These are phyloP conservation scores for Solanum acaule DNA, from an alignment of 257 asterid genomes.

Conservation along the genomic window DNA sequence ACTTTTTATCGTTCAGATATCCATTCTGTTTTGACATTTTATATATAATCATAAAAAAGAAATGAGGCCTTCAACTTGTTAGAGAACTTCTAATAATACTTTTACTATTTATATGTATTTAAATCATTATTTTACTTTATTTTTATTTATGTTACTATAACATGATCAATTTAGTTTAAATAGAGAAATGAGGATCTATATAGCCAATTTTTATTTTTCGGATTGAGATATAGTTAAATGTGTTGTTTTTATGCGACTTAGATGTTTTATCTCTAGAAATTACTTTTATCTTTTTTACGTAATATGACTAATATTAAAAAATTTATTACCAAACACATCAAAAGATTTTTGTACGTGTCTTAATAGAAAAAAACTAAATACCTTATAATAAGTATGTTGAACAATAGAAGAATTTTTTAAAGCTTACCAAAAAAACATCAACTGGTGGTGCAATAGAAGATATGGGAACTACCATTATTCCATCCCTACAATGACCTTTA, in stretches of 20 bases:
- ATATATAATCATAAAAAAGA: too few species aligned
- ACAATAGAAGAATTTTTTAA: too few species aligned
- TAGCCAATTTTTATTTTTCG: neutral
- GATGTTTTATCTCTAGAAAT: neutral
- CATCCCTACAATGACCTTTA: too few species aligned
- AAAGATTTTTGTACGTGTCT: too few species aligned
- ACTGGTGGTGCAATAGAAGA: too few species aligned
- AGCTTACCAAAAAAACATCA: too few species aligned
- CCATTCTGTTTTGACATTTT: neutral
- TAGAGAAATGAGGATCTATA: neutral
- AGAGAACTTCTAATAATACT: neutral
- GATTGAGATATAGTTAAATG: neutral
- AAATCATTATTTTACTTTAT: neutral
- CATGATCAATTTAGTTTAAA: neutral
- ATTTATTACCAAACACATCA: neutral
- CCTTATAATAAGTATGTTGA: too few species aligned
- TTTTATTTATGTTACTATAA: neutral
- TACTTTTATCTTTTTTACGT: neutral
- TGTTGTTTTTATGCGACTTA: neutral
- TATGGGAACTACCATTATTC: too few species aligned
- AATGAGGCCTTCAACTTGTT: neutral
- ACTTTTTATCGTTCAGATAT: neutral
- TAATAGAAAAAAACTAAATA: too few species aligned
- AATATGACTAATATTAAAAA: too few species aligned
- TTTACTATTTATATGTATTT: too few species aligned